Conservation (phyloP, 2,329 filamentous ascomycete genomes). For the Blastomyces gilchristii region DNA sequence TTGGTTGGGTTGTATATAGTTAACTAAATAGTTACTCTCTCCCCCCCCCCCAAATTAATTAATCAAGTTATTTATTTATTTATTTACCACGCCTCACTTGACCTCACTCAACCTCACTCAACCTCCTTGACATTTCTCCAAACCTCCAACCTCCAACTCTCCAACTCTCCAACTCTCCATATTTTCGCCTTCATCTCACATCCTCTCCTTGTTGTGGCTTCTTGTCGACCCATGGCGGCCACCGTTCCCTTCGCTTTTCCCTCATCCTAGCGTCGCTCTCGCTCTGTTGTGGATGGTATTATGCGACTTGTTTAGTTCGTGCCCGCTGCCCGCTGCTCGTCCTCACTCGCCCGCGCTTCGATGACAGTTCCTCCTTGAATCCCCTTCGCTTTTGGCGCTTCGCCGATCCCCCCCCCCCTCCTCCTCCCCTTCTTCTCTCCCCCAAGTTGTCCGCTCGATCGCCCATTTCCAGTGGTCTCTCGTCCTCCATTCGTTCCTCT, state of each 20-base stretch:
- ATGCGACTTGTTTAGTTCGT: neutral
- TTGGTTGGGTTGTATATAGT: too few relatives aligned
- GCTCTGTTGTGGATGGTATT: neutral
- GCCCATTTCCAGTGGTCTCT: slow-evolving; percentile 23
- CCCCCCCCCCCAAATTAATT: too few relatives aligned
- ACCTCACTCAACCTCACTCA: neutral
- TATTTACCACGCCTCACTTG: too few relatives aligned
- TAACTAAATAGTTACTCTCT: too few relatives aligned
- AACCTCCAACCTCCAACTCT: neutral
- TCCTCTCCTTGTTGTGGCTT: neutral
- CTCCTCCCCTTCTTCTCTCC: slow-evolving; percentile 10
- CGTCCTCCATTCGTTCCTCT: slow-evolving; percentile 19
- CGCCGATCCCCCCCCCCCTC: slow-evolving; percentile 7
- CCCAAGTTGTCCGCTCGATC: slow-evolving; percentile 7
- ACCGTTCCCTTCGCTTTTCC: neutral
- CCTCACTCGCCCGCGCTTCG: slow-evolving; percentile 8
- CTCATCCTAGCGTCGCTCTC: neutral
- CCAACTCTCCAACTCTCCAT: neutral
- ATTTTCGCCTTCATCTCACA: neutral
- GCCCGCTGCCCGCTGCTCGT: slow-evolving; percentile 3
- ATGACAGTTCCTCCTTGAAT: neutral
- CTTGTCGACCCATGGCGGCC: slow-evolving; percentile 1
- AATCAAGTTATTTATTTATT: too few relatives aligned
- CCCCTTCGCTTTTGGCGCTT: slow-evolving; percentile 8
- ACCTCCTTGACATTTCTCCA: too few relatives aligned